Conservation (phyloP, 2,329 filamentous ascomycete species). For the Microcyclosporella mali region DNA sequence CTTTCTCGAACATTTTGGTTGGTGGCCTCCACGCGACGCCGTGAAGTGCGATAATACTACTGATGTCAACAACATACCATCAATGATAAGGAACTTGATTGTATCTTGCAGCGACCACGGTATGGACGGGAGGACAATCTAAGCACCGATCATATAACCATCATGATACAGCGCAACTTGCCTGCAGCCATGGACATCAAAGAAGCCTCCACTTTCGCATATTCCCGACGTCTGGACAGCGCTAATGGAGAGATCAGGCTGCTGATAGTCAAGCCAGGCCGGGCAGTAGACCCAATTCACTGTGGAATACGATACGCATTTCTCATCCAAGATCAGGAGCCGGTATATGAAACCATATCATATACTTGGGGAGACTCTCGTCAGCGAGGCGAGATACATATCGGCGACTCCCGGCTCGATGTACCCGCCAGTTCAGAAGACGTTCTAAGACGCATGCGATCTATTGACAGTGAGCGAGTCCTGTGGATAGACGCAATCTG, state of each 20-base stretch:
- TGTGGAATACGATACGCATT: background rate
- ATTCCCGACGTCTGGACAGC: no score
- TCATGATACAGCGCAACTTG: no score
- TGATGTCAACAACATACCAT: no score
- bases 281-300: background rate
- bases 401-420: background rate
- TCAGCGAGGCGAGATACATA: background rate
- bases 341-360: background rate
- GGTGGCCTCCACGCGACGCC: no score
- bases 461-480: background rate
- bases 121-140: no score
- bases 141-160: no score
- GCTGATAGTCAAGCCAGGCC: background rate
- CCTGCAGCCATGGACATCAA: no score
- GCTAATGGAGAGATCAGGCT: background rate
- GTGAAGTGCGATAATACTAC: no score
- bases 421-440: background rate
- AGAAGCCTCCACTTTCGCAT: no score
- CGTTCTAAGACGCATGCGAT: background rate
- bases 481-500: conserved; percentile 7
- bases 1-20: no score
- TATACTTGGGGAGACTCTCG: conserved; percentile 1
- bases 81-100: no score
- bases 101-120: no score
- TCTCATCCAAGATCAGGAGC: background rate